A percentile compares a stretch with the other conserved stretches of the same genome.
phyloP scores from a whole-genome alignment of 208 protist species.

The Trypanosoma cruzi region DNA sequence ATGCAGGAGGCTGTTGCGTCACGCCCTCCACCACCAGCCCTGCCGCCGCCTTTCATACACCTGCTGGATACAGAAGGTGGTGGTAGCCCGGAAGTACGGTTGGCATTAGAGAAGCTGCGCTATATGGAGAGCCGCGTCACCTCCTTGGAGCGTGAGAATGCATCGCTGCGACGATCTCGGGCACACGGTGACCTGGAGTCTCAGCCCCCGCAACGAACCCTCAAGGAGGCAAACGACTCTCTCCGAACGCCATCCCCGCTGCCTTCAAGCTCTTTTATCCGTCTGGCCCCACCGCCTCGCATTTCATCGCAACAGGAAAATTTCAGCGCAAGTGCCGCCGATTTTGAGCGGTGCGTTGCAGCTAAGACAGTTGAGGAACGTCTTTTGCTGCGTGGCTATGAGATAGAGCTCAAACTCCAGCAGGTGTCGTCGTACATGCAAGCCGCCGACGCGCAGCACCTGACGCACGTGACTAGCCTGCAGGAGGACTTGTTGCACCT shows the following conservation, averaged over 20 bases:
- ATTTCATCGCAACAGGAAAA: not conserved
- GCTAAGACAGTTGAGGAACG: constrained; percentile 1
- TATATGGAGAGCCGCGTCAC: constrained; percentile 6
- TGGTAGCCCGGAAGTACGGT: not conserved
- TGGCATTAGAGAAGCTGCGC: not conserved
- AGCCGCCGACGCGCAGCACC: not conserved
- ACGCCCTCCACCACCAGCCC: not conserved
- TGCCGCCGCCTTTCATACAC: not conserved
- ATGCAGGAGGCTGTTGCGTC: not conserved
- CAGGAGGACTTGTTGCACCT: constrained; percentile 16
- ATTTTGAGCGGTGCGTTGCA: constrained; percentile 12
- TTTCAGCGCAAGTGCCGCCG: not conserved
- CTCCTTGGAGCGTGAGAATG: constrained; percentile 4
- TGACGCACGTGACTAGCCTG: constrained; percentile 7
- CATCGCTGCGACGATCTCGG: not conserved
- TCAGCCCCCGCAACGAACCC: not conserved
- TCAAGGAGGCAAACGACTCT: not conserved
- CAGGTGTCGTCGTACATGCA: not conserved
- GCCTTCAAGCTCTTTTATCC: constrained; percentile 3
- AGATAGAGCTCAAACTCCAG: constrained; percentile 10
- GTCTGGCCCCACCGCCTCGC: not conserved
- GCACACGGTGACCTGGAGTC: not conserved
- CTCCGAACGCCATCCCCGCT: not conserved
- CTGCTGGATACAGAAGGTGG: not conserved
- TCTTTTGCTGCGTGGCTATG: constrained; percentile 2